These are phyloP conservation scores for Euphorbia pulcherrima DNA, from an alignment of 345 rosid species.

Conservation along the genomic window DNA sequence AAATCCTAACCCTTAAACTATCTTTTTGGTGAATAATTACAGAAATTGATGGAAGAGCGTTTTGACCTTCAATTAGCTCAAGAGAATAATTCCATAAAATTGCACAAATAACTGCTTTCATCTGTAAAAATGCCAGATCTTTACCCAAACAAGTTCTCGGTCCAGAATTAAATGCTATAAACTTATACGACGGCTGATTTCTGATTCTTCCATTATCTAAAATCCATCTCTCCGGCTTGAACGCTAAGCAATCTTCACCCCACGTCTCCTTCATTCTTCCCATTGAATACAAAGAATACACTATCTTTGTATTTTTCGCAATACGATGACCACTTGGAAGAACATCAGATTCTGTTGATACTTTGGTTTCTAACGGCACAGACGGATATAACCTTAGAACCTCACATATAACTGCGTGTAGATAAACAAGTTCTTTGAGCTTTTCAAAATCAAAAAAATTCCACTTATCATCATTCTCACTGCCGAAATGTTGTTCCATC, in stretches of 20 bases:
- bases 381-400: slow-evolving; percentile 73
- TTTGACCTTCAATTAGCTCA: slow-evolving; percentile 5
- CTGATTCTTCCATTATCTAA: too few species aligned
- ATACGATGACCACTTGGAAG: slow-evolving; percentile 64
- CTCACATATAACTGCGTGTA: slow-evolving; percentile 48
- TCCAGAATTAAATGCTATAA: slow-evolving; percentile 7
- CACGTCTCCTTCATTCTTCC: slow-evolving; percentile 67
- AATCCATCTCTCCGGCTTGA: slow-evolving; percentile 31
- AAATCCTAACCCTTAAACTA: slow-evolving; percentile 13
- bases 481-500: not conserved
- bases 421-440: slow-evolving; percentile 46
- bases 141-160: slow-evolving; percentile 17
- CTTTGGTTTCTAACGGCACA: slow-evolving; percentile 66
- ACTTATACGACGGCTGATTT: slow-evolving; percentile 14
- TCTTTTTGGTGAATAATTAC: slow-evolving; percentile 5
- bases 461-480: not conserved
- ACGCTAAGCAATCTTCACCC: slow-evolving; percentile 61
- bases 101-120: slow-evolving; percentile 7
- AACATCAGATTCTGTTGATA: slow-evolving; percentile 42
- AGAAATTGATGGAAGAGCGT: not conserved
- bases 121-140: slow-evolving; percentile 5
- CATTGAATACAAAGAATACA: slow-evolving; percentile 64
- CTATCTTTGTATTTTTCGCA: slow-evolving; percentile 44
- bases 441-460: slow-evolving; percentile 19
- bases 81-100: slow-evolving; percentile 3